A percentile compares a stretch with the other conserved stretches of the same genome.
These are phyloP conservation scores for Sporobolomyces roseus DNA, from an alignment of 768 basidiomycete genomes.

Conservation along the genomic window DNA sequence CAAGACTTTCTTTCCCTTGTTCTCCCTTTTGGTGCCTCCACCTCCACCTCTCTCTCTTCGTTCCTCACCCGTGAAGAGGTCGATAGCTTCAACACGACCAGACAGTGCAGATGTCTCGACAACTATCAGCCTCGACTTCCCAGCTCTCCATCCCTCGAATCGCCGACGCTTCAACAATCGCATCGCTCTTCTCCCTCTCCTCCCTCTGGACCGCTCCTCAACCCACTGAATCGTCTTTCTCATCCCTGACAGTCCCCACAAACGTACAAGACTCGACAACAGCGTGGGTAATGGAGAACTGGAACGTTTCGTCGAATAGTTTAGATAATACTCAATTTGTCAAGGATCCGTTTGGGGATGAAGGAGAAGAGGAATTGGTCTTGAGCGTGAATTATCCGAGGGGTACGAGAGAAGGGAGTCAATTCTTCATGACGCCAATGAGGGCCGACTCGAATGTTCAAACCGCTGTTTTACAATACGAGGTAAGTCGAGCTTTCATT, in stretches of 20 bases:
- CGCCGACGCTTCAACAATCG: neutral
- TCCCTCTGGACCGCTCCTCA: neutral
- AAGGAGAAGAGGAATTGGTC: neutral
- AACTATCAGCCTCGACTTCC: too few relatives aligned
- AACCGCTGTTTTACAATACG: constrained; percentile 27
- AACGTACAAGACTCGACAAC: neutral
- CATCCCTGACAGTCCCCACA: neutral
- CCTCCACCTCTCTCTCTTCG: neutral
- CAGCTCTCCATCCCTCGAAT: too few relatives aligned
- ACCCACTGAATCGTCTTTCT: neutral
- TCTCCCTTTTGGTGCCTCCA: neutral
- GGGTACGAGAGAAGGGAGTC: constrained; percentile 13
- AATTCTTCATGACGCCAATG: constrained; percentile 22
- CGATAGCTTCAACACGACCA: too few relatives aligned
- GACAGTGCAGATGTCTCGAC: too few relatives aligned
- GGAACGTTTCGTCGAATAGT: constrained; percentile 7
- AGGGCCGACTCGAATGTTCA: neutral
- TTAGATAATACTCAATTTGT: constrained; percentile 11
- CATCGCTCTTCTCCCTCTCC: neutral
- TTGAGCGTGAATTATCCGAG: constrained; percentile 15
- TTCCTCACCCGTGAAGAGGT: too few relatives aligned
- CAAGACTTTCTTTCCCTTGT: neutral
- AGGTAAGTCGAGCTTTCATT: constrained; percentile 1
- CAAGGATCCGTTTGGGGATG: constrained; percentile 9
- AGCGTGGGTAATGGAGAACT: neutral